A percentile compares a stretch with the other conserved stretches of the same genome.
Conservation (phyloP, 2,329 filamentous ascomycete species). For the Fusarium aywerte region DNA sequence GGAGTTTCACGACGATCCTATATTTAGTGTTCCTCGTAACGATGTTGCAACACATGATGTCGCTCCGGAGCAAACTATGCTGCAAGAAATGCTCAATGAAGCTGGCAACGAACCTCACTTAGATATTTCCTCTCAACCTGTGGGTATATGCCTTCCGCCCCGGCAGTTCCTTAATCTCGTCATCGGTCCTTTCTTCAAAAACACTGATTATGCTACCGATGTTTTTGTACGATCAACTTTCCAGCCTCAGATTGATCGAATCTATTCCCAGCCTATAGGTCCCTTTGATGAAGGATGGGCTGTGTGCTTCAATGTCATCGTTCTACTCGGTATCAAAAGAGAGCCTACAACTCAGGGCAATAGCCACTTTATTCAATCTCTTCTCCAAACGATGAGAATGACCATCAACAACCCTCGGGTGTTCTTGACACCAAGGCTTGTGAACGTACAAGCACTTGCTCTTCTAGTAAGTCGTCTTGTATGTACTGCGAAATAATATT, state of each 20-base stretch:
- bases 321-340: constrained; percentile 42
- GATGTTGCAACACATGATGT: constrained; percentile 2
- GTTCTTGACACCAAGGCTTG: constrained; percentile 41
- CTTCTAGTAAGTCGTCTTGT: constrained; percentile 29
- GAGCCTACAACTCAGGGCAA: constrained; percentile 38
- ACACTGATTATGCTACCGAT: constrained; percentile 42
- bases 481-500: not conserved
- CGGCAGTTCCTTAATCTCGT: constrained; percentile 44
- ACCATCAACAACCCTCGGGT: constrained; percentile 44
- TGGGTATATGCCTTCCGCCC: constrained; percentile 37
- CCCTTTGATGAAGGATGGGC: constrained; percentile 44
- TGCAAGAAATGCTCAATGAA: constrained; percentile 41
- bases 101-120: constrained; percentile 38
- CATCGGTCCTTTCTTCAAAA: constrained; percentile 43
- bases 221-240: constrained; percentile 39
- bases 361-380: constrained; percentile 43
- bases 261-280: constrained; percentile 37
- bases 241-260: constrained; percentile 40
- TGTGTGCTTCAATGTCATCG: constrained; percentile 43
- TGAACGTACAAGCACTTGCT: constrained; percentile 45
- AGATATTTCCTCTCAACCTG: constrained; percentile 36
- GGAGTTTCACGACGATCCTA: constrained; percentile 39
- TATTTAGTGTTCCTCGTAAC: constrained; percentile 16
- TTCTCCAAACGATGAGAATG: constrained; percentile 43
- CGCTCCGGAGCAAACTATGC: constrained; percentile 14